phyloP scores from a whole-genome alignment of 306 rosid genomes.

The Malus orientalis region DNA sequence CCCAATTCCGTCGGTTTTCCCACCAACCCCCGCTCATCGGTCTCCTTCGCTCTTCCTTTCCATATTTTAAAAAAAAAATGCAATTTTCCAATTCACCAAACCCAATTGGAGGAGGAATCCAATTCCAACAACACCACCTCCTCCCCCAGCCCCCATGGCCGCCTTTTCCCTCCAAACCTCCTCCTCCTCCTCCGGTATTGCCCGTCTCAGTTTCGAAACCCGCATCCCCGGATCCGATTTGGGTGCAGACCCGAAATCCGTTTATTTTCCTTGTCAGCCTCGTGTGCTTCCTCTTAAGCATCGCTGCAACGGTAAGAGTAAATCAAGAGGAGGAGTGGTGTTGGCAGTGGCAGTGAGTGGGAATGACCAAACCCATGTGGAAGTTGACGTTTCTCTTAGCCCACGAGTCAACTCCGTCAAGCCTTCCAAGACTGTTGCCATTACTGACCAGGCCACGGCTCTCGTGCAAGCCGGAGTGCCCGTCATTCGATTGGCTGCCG shows the following conservation, averaged over 20 bases:
- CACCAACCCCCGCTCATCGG: neutral
- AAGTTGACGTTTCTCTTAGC: conserved; percentile 57
- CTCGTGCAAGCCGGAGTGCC: conserved; percentile 85
- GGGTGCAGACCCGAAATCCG: conserved; percentile 22
- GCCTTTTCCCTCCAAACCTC: conserved; percentile 29
- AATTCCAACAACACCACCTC: neutral
- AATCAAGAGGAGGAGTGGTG: conserved; percentile 1
- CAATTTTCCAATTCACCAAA: neutral
- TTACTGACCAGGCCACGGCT: conserved; percentile 78
- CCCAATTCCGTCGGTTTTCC: neutral
- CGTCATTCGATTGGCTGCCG: conserved; percentile 79
- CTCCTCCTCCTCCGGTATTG: conserved; percentile 2
- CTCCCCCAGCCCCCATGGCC: conserved; percentile 25
- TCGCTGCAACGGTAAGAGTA: neutral
- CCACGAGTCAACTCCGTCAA: conserved; percentile 77
- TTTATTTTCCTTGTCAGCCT: conserved; percentile 27
- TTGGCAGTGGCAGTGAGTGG: conserved; percentile 41
- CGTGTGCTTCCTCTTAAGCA: conserved; percentile 21
- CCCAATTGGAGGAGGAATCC: neutral
- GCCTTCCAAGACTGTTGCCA: conserved; percentile 81
- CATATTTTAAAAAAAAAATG: too few relatives aligned
- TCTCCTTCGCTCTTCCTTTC: neutral
- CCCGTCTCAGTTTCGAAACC: conserved; percentile 8
- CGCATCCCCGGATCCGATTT: conserved; percentile 10
- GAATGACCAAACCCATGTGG: conserved; percentile 16